Conservation (phyloP, 1,284 basidiomycete species). For the Cerioporus squamosus region DNA sequence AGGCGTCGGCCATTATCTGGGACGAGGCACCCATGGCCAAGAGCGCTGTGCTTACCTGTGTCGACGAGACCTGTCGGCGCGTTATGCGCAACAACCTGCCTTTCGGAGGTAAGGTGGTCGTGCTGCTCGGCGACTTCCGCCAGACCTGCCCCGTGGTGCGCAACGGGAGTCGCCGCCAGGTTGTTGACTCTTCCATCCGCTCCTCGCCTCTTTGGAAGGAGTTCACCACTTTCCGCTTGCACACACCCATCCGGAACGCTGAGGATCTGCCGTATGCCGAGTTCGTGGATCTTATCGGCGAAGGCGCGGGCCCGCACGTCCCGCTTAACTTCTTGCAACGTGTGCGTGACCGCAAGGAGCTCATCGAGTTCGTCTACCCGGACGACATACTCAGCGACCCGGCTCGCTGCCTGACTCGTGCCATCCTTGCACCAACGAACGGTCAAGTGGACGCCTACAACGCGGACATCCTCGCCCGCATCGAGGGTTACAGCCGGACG, state of each 20-base stretch:
- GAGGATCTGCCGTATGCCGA: conserved; percentile 39
- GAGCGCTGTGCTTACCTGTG: conserved; percentile 37
- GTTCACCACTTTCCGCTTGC: conserved; percentile 34
- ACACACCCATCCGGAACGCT: conserved; percentile 41
- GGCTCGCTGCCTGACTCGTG: conserved; percentile 31
- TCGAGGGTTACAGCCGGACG: conserved; percentile 29
- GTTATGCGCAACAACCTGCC: conserved; percentile 33
- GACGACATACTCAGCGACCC: conserved; percentile 33
- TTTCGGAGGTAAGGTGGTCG: conserved; percentile 42
- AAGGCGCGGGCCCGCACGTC: conserved; percentile 38
- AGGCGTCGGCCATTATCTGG: conserved; percentile 38
- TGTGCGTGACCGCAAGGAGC: conserved; percentile 24
- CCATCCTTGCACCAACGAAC: conserved; percentile 44
- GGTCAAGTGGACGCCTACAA: conserved; percentile 42
- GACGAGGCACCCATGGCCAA: conserved; percentile 48
- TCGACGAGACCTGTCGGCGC: conserved; percentile 37
- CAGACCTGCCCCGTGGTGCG: conserved; percentile 43
- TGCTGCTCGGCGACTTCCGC: conserved; percentile 43
- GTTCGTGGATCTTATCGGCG: conserved; percentile 44
- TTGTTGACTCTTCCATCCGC: conserved; percentile 41
- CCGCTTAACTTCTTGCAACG: conserved; percentile 28
- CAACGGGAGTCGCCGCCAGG: conserved; percentile 31
- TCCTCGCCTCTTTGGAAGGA: conserved; percentile 39
- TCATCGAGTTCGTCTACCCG: conserved; percentile 43
- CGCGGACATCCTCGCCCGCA: conserved; percentile 30